phyloP scores from a whole-genome alignment of 2,329 filamentous ascomycete species.

The Fusarium haematococcum region DNA sequence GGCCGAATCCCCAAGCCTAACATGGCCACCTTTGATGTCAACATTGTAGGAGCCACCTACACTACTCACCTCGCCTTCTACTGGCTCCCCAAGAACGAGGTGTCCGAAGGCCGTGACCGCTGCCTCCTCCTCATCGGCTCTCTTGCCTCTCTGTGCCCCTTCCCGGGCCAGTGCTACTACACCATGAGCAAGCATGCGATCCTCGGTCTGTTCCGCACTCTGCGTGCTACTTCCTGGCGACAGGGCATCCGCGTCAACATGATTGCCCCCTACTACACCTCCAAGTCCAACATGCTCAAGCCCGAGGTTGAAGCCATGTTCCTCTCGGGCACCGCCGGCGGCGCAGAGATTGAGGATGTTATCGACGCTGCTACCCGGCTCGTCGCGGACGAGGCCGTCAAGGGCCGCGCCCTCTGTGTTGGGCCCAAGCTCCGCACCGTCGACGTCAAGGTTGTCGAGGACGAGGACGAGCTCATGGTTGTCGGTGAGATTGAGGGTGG shows the following conservation, averaged over 20 bases:
- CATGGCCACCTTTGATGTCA: slow-evolving; percentile 69
- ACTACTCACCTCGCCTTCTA: slow-evolving; percentile 73
- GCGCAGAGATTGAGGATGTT: slow-evolving; percentile 68
- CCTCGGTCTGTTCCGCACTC: slow-evolving; percentile 70
- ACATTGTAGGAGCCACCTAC: slow-evolving; percentile 73
- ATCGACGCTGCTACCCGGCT: slow-evolving; percentile 73
- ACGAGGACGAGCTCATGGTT: slow-evolving; percentile 39
- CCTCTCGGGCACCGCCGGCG: slow-evolving; percentile 64
- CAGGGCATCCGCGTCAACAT: slow-evolving; percentile 72
- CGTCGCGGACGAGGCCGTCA: slow-evolving; percentile 67
- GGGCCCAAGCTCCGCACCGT: slow-evolving; percentile 62
- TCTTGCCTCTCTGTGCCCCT: slow-evolving; percentile 64
- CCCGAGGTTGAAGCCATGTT: slow-evolving; percentile 58
- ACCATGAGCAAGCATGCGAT: slow-evolving; percentile 74
- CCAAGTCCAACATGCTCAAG: slow-evolving; percentile 68
- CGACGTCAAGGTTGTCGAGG: slow-evolving; percentile 48
- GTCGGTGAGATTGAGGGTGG: slow-evolving; percentile 51
- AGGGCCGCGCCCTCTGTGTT: slow-evolving; percentile 68
- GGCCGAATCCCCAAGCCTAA: slow-evolving; percentile 57
- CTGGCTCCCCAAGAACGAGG: slow-evolving; percentile 42
- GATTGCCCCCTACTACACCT: slow-evolving; percentile 74
- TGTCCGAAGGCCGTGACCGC: slow-evolving; percentile 56
- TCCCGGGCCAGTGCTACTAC: slow-evolving; percentile 65
- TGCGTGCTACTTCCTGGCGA: slow-evolving; percentile 60
- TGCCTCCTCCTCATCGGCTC: slow-evolving; percentile 74